phyloP scores from a whole-genome alignment of 163 green algal species.

The Scenedesmus sp. region DNA sequence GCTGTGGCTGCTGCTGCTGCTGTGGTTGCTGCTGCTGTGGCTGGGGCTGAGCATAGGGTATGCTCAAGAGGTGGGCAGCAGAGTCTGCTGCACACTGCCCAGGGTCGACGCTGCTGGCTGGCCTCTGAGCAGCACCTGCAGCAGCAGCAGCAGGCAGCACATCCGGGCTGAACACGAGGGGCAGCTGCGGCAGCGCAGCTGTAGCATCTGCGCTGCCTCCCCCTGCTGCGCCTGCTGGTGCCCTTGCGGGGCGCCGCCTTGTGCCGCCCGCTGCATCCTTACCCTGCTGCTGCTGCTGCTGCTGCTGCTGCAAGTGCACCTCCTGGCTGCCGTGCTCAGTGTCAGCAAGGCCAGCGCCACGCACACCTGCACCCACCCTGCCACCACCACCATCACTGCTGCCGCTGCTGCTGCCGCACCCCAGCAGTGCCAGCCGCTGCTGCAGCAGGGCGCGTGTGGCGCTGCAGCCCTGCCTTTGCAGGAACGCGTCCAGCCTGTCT shows the following conservation, averaged over 20 bases:
- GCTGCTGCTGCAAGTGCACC: neutral
- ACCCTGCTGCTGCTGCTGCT: slow-evolving; percentile 23
- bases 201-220: neutral
- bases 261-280: neutral
- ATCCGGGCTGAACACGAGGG: neutral
- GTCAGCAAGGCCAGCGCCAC: neutral
- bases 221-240: neutral
- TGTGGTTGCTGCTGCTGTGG: neutral
- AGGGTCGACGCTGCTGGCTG: neutral
- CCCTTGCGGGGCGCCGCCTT: neutral
- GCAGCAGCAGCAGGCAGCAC: neutral
- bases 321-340: neutral
- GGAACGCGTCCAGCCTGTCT: neutral
- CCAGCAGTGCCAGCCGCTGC: neutral
- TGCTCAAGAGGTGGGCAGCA: neutral
- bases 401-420: neutral
- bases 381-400: slow-evolving; percentile 23
- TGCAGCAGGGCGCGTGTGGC: neutral
- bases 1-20: neutral
- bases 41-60: neutral
- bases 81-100: neutral
- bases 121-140: neutral
- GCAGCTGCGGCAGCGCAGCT: neutral
- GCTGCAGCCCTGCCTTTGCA: neutral
- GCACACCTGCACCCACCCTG: neutral